Evolutionary conservation across 1,284 basidiomycete species (phyloP), one percentile per base, ranked within the genome.

Genomic region (Moesziomyces aphidis): DNA sequence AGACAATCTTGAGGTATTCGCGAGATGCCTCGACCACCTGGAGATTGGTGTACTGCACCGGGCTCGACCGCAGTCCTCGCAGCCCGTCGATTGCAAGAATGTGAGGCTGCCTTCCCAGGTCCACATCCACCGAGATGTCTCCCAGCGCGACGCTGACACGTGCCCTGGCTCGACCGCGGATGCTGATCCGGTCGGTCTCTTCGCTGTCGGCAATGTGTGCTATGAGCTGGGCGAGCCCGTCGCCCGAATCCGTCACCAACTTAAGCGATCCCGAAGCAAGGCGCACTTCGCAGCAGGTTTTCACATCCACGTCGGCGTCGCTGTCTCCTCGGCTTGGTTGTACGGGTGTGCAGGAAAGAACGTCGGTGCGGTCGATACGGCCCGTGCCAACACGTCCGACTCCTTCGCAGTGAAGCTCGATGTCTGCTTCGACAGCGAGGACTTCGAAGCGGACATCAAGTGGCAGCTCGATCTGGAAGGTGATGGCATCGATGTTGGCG

Each of bases 341-440:
- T 15, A 59, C 36, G 7, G 61, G 53, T 8, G 46, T 56, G 45
- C 50, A 73, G 13, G 45, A 60, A 26, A 55, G 61, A n/a, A 63
- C 75, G 22, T 69, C 46, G 0, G 56, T 62, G 31, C 31, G 31
- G 15, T 72, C 68, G 13, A 76, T 68, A 23, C 26, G 39, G 9
- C 68, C 77, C 10, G 50, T 64, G 4, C 73, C 79, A 19, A 81
- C 68, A 22, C 74, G 73, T 7, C 65, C 73, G 44, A 65, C 50
- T 11, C 71, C 75, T 10, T 72, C 58, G 44, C 56, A 78, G n/a
- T 79, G 65, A 24, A 81, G 62, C 46, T 78, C 70, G n/a, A 81
- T 52, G 34, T 77, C 64, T 15, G 76, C 77, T 22, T 69, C 46
- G 17, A 75, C 61, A 1, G 61, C 48, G 31, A 73, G 46, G 4